A percentile compares a stretch with the other conserved stretches of the same genome.
Evolutionary conservation across 495 filamentous ascomycete species (phyloP).

Genomic region (Hypoxylon trugodes): DNA sequence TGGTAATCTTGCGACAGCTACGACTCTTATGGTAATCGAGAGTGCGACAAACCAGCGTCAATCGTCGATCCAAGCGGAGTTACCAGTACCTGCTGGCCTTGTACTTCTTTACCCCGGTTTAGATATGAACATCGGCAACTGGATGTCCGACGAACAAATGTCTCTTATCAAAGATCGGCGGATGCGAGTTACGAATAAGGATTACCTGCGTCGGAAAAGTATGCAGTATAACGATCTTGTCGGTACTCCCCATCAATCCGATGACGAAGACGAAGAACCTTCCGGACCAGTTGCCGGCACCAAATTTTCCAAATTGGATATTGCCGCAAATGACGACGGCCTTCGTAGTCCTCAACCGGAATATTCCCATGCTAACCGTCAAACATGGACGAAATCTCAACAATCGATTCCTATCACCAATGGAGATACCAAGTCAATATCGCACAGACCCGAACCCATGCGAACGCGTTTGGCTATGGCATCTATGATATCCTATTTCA

Average conservation of each 20-base stretch:
- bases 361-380: constrained; percentile 52
- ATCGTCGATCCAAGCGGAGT: constrained; percentile 64
- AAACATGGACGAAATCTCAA: constrained; percentile 47
- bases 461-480: constrained; percentile 89
- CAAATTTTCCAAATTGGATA: constrained; percentile 20
- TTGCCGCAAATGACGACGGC: constrained; percentile 17
- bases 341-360: constrained; percentile 50
- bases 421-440: constrained; percentile 41
- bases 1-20: constrained; percentile 85
- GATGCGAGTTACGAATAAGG: constrained; percentile 76
- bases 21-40: constrained; percentile 87
- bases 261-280: constrained; percentile 63
- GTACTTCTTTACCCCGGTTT: constrained; percentile 88
- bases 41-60: constrained; percentile 64
- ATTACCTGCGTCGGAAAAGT: constrained; percentile 79
- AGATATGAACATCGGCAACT: constrained; percentile 97
- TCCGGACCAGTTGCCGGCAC: constrained; percentile 24
- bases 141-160: constrained; percentile 99
- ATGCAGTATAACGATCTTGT: constrained; percentile 64
- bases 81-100: constrained; percentile 83
- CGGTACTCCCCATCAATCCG: constrained; percentile 72
- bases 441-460: constrained; percentile 69
- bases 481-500: constrained; percentile 97
- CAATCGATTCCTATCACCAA: constrained; percentile 28
- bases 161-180: constrained; percentile 85